Evolutionary conservation across 169 alveolate species (phyloP), one percentile per base, ranked within the genome.

Genomic region (Theileria orientalis): DNA sequence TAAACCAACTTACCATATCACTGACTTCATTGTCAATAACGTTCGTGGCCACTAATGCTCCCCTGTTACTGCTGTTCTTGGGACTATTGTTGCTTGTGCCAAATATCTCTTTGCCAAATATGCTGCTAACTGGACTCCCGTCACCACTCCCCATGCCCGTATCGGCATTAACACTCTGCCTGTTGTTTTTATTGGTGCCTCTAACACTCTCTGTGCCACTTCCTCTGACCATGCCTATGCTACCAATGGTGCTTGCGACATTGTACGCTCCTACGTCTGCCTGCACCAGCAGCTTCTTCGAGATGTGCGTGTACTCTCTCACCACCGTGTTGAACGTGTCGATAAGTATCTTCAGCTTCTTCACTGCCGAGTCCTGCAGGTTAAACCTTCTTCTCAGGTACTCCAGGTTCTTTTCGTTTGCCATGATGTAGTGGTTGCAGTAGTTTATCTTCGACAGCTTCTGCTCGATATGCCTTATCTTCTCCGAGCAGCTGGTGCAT

Each of bases 311-410:
- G 61, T 79, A 79, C 42, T 79, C 87, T 56, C 64, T 79, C 1
- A 79, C 46, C 14, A 79, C 87, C 8, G 87, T 68, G 70, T 79
- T 77, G 57, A 68, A 79, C 3, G 87, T 79, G 52, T 79, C 87
- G 46, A 79, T 71, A 8, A 79, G 78, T 27, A 74, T 79, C 51
- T 66, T 69, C 27, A 79, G 72, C 73, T 75, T 79, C 63, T 79
- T 79, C 0, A 79, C 87, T 25, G 87, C 72, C 16, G 87, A 71
- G 54, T 79, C 87, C 21, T 79, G 87, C 67, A 79, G 52, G 44
- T 69, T 79, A 57, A 79, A 79, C 51, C 87, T 25, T 8, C 62
- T 72, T 59, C 76, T 79, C 51, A 79, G 73, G 52, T 59, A 60
- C 27, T 30, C 47, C 61, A 79, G 14, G 14, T 35, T 61, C 54